Evolutionary conservation across 176 grass and related monocot genomes (phyloP).

Genomic region (Oryza brachyantha): DNA sequence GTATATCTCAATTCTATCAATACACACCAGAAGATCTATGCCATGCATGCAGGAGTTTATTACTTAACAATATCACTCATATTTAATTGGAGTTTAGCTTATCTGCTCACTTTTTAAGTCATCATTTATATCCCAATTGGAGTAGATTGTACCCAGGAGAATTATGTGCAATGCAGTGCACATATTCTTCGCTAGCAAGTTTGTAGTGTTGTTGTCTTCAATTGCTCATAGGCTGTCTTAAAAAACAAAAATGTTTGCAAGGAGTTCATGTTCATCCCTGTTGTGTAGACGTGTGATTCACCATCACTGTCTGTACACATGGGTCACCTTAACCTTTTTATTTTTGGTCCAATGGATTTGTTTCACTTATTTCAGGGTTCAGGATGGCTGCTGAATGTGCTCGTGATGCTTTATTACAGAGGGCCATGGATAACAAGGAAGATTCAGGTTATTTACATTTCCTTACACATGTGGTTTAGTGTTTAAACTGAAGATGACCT

Average conservation of each 20-base stretch:
- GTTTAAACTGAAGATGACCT: neutral
- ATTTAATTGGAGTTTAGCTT: neutral
- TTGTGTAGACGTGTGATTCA: neutral
- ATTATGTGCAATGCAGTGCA: neutral
- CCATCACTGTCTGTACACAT: neutral
- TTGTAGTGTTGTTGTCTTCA: neutral
- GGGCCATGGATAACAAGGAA: slow-evolving; percentile 87
- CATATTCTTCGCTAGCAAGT: neutral
- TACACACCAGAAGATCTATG: neutral
- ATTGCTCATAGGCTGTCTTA: neutral
- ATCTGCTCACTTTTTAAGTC: neutral
- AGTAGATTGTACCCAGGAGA: neutral
- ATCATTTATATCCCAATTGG: neutral
- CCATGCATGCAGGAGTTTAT: neutral
- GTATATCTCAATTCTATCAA: slow-evolving; percentile 28
- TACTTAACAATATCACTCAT: neutral
- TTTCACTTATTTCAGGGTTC: slow-evolving; percentile 45
- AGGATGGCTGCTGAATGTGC: slow-evolving; percentile 91
- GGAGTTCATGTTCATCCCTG: neutral
- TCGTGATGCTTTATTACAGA: slow-evolving; percentile 61
- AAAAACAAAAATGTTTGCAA: neutral
- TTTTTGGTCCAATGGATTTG: neutral
- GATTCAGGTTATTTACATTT: slow-evolving; percentile 56
- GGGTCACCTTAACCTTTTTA: neutral
- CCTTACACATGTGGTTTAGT: neutral